These are phyloP conservation scores for Aristolochia fimbriata DNA, from an alignment of 164 flowering plant species.

Conservation along the genomic window DNA sequence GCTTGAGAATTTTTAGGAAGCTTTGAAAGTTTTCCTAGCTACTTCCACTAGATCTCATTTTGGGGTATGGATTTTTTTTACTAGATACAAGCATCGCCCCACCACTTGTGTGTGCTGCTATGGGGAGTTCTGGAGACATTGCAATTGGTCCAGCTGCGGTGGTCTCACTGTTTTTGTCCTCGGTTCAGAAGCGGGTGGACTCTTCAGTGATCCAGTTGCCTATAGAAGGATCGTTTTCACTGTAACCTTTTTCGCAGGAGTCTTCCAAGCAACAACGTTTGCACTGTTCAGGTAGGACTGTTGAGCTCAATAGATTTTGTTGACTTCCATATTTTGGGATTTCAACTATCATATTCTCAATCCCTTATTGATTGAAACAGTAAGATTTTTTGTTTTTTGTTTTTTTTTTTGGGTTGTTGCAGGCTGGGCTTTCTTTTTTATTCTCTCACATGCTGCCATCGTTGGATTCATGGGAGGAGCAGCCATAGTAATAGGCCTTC, in stretches of 20 bases:
- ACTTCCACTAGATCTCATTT: not conserved
- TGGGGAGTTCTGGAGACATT: conserved; percentile 88
- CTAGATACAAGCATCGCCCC: conserved; percentile 81
- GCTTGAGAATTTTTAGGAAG: no score
- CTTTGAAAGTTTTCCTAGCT: no score
- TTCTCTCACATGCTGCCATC: conserved; percentile 80
- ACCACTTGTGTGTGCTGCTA: conserved; percentile 62
- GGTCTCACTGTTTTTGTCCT: conserved; percentile 61
- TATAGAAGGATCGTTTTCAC: conserved; percentile 58
- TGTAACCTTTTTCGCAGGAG: conserved; percentile 77
- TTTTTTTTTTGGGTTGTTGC: conserved; percentile 4
- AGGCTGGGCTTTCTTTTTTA: conserved; percentile 86
- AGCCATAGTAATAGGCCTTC: conserved; percentile 80
- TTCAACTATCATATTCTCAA: no score
- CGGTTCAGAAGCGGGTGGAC: conserved; percentile 47
- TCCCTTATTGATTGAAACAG: not conserved
- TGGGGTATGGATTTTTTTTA: conserved; percentile 1
- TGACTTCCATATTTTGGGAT: no score
- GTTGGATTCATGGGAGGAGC: conserved; percentile 97
- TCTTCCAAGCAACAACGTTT: conserved; percentile 57
- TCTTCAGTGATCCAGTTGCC: conserved; percentile 46
- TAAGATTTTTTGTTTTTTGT: not conserved
- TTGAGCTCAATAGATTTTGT: not conserved
- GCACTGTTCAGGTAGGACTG: conserved; percentile 55
- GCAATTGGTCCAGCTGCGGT: conserved; percentile 92